phyloP scores from a whole-genome alignment of 352 stramenopile genomes.

The Phytophthora pistaciae region DNA sequence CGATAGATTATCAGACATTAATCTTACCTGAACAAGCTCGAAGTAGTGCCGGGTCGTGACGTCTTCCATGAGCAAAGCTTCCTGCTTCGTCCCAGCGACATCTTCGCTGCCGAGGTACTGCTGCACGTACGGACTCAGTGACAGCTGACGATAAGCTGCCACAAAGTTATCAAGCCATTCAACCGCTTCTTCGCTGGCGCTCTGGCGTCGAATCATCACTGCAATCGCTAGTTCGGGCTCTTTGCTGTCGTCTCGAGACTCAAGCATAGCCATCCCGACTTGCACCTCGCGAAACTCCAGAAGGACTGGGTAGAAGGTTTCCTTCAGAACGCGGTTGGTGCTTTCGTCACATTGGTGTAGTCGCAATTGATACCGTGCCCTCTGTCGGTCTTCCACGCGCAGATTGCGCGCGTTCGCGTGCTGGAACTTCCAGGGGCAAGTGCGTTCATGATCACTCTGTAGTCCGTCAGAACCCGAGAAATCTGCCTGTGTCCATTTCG shows the following conservation, averaged over 20 bases:
- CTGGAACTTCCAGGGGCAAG: slow-evolving; percentile 17
- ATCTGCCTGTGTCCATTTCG: slow-evolving; percentile 11
- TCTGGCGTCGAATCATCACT: slow-evolving; percentile 20
- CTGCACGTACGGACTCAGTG: slow-evolving; percentile 27
- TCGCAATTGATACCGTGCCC: slow-evolving; percentile 10
- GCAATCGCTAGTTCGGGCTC: slow-evolving; percentile 15
- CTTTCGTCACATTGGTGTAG: slow-evolving; percentile 16
- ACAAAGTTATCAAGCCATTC: slow-evolving; percentile 29
- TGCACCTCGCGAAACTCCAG: slow-evolving; percentile 17
- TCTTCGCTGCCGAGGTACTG: slow-evolving; percentile 32
- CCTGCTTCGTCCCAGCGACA: slow-evolving; percentile 4
- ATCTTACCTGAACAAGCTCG: slow-evolving; percentile 15
- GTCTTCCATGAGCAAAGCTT: slow-evolving; percentile 7
- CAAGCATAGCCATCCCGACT: slow-evolving; percentile 10
- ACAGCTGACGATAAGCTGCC: slow-evolving; percentile 24
- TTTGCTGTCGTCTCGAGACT: neutral
- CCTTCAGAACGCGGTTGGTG: slow-evolving; percentile 12
- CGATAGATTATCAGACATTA: neutral
- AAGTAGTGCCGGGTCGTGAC: slow-evolving; percentile 20
- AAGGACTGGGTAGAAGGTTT: slow-evolving; percentile 16
- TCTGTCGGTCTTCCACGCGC: slow-evolving; percentile 15
- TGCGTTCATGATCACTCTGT: neutral
- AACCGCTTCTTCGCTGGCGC: slow-evolving; percentile 20
- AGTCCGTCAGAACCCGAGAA: neutral
- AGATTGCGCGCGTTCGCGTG: slow-evolving; percentile 14